Evolutionary conservation across 208 protist species (phyloP).

Genomic region (Crithidia expoeki): DNA sequence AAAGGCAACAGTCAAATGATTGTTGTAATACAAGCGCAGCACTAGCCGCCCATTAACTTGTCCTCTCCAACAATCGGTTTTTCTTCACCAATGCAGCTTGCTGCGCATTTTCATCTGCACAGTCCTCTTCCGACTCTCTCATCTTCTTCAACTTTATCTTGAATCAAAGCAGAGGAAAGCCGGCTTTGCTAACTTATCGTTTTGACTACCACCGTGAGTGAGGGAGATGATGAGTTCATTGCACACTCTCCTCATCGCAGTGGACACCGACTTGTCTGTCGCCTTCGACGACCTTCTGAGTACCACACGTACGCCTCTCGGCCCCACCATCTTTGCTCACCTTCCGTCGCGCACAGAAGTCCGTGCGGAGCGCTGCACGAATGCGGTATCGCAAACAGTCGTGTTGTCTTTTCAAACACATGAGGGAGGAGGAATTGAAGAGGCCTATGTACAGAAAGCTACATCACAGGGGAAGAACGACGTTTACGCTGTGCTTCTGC

Average conservation of each 20-base stretch:
- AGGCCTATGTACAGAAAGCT: not conserved
- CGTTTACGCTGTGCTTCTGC: slow-evolving; percentile 20
- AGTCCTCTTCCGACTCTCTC: no score
- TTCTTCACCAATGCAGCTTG: no score
- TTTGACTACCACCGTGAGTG: no score
- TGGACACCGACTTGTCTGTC: slow-evolving; percentile 23
- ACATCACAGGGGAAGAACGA: not conserved
- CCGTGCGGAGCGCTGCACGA: slow-evolving; percentile 8
- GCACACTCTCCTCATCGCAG: slow-evolving; percentile 17
- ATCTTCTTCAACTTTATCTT: no score
- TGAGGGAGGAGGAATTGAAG: not conserved
- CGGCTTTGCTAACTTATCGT: no score
- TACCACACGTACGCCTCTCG: not conserved
- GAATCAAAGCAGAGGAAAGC: no score
- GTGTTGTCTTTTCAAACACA: slow-evolving; percentile 4
- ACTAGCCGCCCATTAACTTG: no score
- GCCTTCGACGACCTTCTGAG: slow-evolving; percentile 18
- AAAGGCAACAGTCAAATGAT: no score
- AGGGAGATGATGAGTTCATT: not conserved
- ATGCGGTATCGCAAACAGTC: slow-evolving; percentile 35
- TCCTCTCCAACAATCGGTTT: no score
- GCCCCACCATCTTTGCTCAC: not conserved
- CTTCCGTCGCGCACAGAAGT: slow-evolving; percentile 10
- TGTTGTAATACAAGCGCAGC: no score
- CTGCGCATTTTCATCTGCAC: no score